Base-by-base conservation (phyloP, 768 basidiomycete species). In the Lactarius hatsudake region DNA sequence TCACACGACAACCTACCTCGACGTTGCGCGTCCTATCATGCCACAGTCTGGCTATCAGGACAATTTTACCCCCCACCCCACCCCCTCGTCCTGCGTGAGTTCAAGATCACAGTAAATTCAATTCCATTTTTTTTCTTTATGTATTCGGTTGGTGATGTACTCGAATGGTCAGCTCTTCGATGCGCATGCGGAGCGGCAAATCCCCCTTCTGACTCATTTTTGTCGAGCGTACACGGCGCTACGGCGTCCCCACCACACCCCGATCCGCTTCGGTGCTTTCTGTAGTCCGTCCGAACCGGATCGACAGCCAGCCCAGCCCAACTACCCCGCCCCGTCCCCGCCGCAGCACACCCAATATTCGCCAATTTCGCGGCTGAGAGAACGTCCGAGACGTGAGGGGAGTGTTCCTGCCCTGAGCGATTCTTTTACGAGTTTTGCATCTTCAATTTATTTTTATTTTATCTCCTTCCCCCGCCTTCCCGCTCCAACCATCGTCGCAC, bases 221-320 rank as follows among this genome's bases (percentile, higher is more conserved):
- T 34, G 55, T 34, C 48, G 15, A 12, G 48, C 48, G 10, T 23
- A 51, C 23, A 15, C 48, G 55, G 30, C 28, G 12, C 55, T 32
- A n/a, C 55, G 30, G 30, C 28, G 18, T 36, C 28, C 48, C 28
- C 51, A 62, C 60, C 15, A 28, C 20, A 32, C 30, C 58, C 66
- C 66, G 66, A 58, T 63, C 40, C 26, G 53, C 51, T 55, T 63
- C 48, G 57, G 38, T 59, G 56, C 62, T 43, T 20, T 43, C 40
- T 45, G 18, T 63, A 59, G 48, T 42, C 62, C 58, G 66, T 59
- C 38, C 66, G 45, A 62, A 62, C 61, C 61, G 61, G 66, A 62
- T 67, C 61, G 56, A 23, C 66, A 54, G 53, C 26, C 38, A 54
- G 62, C 3, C 3, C 17, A 51, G n/a, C 23, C n/a, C 48, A 28